Evolutionary conservation across 2,329 filamentous ascomycete genomes (phyloP), one percentile per base, ranked within the genome.

Genomic region (Neodidymelliopsis sp.): DNA sequence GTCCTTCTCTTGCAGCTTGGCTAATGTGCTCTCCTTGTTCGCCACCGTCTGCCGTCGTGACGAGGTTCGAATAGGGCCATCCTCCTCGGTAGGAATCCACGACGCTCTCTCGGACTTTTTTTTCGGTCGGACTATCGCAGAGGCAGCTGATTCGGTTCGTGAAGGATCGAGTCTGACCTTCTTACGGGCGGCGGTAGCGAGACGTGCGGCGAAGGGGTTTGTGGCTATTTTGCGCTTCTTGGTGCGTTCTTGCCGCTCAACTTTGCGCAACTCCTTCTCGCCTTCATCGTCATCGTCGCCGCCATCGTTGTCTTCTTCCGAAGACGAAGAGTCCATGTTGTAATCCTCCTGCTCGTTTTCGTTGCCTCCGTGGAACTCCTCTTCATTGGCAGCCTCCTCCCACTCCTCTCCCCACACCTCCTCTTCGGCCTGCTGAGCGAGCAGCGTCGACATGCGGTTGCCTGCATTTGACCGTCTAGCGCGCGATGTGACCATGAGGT

Each of bases 221-320:
- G 67, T 61, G 63, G 89, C 85, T 1, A 87, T 84, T 67, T 93
- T 95, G 59, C 91, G 85, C 74, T 96, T 96, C 70, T 90, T 90
- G 53, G 37, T 65, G 25, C 63, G 60, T 42, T 73, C 83, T 62
- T 88, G 87, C 50, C 85, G 86, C 49, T 88, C 90, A 61, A 88
- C 84, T 56, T 84, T 87, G 74, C 94, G 86, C 44, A 99, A 73
- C 73, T 96, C 91, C 63, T 87, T 88, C 75, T 99, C 94, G 24
- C 94, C 94, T 47, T 90, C 89, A 4, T 94, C 72, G 30, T 96
- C 90, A 58, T 94, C 84, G 60, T 93, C 84, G 7, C 69, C 75
- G 73, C 49, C 87, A 79, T 40, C 85, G 79, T 72, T 85, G 49
- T 91, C 87, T 55, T 91, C 89, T 56, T 90, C 89, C 0, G 86